A percentile compares a stretch with the other conserved stretches of the same genome.
phyloP scores from a whole-genome alignment of 208 protist species.

The Leishmania arabica region DNA sequence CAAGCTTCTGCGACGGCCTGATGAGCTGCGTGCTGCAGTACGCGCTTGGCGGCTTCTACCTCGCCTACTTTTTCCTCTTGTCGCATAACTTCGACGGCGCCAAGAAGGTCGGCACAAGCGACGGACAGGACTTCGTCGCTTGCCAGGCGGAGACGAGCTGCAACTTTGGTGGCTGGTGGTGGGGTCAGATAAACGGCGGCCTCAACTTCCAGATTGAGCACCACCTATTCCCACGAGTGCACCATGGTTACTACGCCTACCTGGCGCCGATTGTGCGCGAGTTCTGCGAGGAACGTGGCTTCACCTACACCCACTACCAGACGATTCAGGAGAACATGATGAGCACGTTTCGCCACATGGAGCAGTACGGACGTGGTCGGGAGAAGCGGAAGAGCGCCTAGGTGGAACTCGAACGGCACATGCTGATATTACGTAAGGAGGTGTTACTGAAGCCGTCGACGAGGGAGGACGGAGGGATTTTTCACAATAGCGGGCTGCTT shows the following conservation, averaged over 20 bases:
- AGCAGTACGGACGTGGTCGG: slow-evolving; percentile 51
- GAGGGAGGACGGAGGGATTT: background rate
- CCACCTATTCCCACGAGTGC: slow-evolving; percentile 86
- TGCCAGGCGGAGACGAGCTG: slow-evolving; percentile 76
- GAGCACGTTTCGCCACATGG: slow-evolving; percentile 70
- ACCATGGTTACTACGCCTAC: slow-evolving; percentile 80
- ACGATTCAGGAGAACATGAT: slow-evolving; percentile 69
- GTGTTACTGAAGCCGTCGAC: background rate
- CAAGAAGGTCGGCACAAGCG: slow-evolving; percentile 62
- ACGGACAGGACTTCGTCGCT: slow-evolving; percentile 58
- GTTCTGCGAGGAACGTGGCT: slow-evolving; percentile 64
- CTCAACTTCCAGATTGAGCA: slow-evolving; percentile 93
- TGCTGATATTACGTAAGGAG: background rate
- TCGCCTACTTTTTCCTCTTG: slow-evolving; percentile 84
- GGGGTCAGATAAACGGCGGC: slow-evolving; percentile 78
- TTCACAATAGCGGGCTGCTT: background rate
- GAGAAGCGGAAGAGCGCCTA: slow-evolving; percentile 41
- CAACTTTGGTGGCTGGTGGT: slow-evolving; percentile 79
- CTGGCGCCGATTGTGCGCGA: slow-evolving; percentile 70
- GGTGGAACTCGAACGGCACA: background rate
- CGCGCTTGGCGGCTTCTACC: slow-evolving; percentile 75
- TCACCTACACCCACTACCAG: slow-evolving; percentile 73
- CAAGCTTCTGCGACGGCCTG: slow-evolving; percentile 42
- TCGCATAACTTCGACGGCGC: slow-evolving; percentile 82
- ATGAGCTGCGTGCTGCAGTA: slow-evolving; percentile 61